phyloP scores from a whole-genome alignment of 176 grass and related monocot species.

The Carex scoparia region DNA sequence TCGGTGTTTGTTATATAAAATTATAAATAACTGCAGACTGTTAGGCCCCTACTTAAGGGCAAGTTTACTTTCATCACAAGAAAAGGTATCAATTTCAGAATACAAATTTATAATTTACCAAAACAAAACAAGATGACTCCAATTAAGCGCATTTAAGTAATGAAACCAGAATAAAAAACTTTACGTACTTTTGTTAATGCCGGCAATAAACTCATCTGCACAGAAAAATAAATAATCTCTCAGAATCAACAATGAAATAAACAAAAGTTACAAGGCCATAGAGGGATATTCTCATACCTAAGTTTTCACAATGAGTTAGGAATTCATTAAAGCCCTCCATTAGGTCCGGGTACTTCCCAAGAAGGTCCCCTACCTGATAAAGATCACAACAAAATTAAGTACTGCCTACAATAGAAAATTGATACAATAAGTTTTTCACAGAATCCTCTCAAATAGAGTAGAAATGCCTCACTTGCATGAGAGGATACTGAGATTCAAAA shows the following conservation, averaged over 20 bases:
- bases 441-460: background rate
- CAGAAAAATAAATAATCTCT: conserved; percentile 28
- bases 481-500: background rate
- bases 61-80: background rate
- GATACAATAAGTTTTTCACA: background rate
- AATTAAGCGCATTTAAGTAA: background rate
- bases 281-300: conserved; percentile 38
- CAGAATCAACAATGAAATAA: conserved; percentile 20
- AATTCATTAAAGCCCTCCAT: conserved; percentile 64
- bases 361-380: conserved; percentile 55
- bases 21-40: background rate
- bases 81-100: background rate
- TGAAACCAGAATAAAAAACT: conserved; percentile 14
- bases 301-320: conserved; percentile 67
- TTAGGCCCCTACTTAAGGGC: background rate
- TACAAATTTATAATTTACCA: background rate
- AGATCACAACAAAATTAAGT: background rate
- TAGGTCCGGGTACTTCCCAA: conserved; percentile 60
- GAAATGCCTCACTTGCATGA: background rate
- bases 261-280: background rate
- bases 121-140: background rate
- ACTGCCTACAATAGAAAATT: background rate
- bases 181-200: conserved; percentile 66
- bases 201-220: conserved; percentile 78
- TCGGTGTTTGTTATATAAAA: background rate